These are phyloP conservation scores for Cyberlindnera mycetangii DNA, from an alignment of 805 yeast genomes.

Conservation along the genomic window DNA sequence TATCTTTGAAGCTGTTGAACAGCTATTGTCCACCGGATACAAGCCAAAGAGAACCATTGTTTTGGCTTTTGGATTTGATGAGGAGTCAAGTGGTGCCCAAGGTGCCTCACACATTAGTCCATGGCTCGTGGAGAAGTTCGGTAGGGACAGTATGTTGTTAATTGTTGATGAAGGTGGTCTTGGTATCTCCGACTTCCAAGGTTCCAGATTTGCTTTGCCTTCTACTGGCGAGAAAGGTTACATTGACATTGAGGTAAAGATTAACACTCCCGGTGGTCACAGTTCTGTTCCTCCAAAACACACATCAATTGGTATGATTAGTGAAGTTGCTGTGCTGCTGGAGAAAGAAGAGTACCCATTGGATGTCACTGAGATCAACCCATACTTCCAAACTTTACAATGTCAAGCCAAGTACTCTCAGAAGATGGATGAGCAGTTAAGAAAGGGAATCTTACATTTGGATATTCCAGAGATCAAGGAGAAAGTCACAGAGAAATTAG, in stretches of 20 bases:
- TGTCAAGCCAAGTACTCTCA: constrained; percentile 53
- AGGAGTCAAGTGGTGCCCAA: constrained; percentile 51
- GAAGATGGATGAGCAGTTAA: constrained; percentile 22
- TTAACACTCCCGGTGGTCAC: constrained; percentile 73
- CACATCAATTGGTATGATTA: constrained; percentile 36
- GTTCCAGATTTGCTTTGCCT: constrained; percentile 47
- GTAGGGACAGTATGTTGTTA: constrained; percentile 55
- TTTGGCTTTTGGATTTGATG: constrained; percentile 74
- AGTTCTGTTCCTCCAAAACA: constrained; percentile 78
- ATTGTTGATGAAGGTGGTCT: constrained; percentile 70
- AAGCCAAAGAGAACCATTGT: constrained; percentile 61
- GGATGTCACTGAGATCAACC: constrained; percentile 46
- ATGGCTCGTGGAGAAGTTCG: constrained; percentile 50
- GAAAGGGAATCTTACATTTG: constrained; percentile 26
- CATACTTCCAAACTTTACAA: constrained; percentile 52
- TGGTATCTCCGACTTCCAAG: constrained; percentile 20
- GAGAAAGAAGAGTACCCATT: constrained; percentile 40
- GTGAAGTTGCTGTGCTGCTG: constrained; percentile 45
- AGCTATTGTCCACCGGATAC: constrained; percentile 47
- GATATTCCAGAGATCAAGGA: constrained; percentile 34
- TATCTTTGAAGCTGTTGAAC: constrained; percentile 63
- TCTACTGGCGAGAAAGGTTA: constrained; percentile 64
- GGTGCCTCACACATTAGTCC: constrained; percentile 47
- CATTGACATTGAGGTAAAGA: constrained; percentile 46
- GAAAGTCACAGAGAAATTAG: constrained; percentile 28